phyloP scores from a whole-genome alignment of 139 green algal species.

The Spirogloea muscicola region DNA sequence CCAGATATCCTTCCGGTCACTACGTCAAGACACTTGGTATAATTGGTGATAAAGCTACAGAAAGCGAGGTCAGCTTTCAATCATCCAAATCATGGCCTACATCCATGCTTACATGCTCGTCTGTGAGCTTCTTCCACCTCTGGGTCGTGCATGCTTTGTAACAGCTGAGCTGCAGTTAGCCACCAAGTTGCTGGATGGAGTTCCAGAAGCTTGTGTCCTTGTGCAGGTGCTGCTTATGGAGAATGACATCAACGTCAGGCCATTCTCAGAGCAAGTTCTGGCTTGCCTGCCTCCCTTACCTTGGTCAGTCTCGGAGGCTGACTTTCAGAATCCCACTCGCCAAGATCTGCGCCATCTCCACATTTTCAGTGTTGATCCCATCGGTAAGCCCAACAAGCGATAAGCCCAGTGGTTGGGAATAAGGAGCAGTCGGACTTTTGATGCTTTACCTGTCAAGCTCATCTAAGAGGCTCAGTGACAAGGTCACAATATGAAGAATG shows the following conservation, averaged over 20 bases:
- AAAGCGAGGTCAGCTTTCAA: conserved; percentile 67
- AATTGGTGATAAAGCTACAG: conserved; percentile 60
- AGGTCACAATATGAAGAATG: too few species aligned
- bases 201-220: too few species aligned
- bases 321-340: conserved; percentile 26
- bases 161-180: too few species aligned
- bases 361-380: conserved; percentile 53
- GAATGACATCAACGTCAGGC: conserved; percentile 52
- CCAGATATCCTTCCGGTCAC: conserved; percentile 50
- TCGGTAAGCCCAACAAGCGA: conserved; percentile 11
- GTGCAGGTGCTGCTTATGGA: conserved; percentile 52
- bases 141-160: too few species aligned
- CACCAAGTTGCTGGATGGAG: too few species aligned
- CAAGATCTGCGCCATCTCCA: conserved; percentile 42
- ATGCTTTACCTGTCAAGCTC: too few species aligned
- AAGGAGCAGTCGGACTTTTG: too few species aligned
- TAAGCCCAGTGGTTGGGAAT: too few species aligned
- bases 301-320: conserved; percentile 58
- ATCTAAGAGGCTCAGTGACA: too few species aligned
- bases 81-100: too few species aligned
- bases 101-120: too few species aligned
- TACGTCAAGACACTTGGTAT: conserved; percentile 52
- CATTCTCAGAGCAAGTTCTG: conserved; percentile 72
- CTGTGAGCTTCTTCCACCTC: too few species aligned
- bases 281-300: conserved; percentile 89